These are phyloP conservation scores for Meripilus lineatus DNA, from an alignment of 1,284 basidiomycete species.

Conservation along the genomic window DNA sequence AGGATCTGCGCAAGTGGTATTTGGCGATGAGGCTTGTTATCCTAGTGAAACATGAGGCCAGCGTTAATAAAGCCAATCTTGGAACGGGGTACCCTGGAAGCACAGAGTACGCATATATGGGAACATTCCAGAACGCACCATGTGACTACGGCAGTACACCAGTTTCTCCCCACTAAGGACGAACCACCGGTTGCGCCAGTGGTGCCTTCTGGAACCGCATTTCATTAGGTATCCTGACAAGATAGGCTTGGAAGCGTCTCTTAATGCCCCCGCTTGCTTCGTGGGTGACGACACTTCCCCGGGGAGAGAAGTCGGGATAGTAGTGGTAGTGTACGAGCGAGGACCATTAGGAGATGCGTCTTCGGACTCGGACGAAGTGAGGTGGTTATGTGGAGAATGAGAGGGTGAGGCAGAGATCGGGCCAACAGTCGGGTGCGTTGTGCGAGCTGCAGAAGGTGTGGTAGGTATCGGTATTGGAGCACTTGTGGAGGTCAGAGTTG, in stretches of 20 bases:
- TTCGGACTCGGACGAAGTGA: conserved; percentile 77
- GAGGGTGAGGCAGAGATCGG: conserved; percentile 28
- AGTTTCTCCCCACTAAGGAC: conserved; percentile 78
- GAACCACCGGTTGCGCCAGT: conserved; percentile 96
- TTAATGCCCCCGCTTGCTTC: conserved; percentile 24
- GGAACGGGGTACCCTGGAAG: conserved; percentile 2
- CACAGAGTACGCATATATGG: not conserved
- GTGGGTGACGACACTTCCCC: conserved; percentile 15
- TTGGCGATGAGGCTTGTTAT: conserved; percentile 81
- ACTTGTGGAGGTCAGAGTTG: conserved; percentile 49
- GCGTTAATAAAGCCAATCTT: conserved; percentile 10
- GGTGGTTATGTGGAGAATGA: conserved; percentile 27
- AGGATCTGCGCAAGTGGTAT: conserved; percentile 85
- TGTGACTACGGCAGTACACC: conserved; percentile 83
- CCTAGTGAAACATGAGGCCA: conserved; percentile 40
- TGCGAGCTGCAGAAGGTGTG: conserved; percentile 21
- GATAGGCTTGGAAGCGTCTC: conserved; percentile 70
- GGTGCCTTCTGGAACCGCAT: conserved; percentile 87
- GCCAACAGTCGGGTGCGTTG: conserved; percentile 11
- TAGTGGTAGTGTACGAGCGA: conserved; percentile 15
- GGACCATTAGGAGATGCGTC: conserved; percentile 42
- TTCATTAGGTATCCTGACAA: conserved; percentile 95
- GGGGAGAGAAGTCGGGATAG: conserved; percentile 27
- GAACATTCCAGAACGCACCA: conserved; percentile 52
- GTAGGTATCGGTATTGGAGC: conserved; percentile 44